Conservation (phyloP, 352 stramenopile species). For the Detonula confervacea region DNA sequence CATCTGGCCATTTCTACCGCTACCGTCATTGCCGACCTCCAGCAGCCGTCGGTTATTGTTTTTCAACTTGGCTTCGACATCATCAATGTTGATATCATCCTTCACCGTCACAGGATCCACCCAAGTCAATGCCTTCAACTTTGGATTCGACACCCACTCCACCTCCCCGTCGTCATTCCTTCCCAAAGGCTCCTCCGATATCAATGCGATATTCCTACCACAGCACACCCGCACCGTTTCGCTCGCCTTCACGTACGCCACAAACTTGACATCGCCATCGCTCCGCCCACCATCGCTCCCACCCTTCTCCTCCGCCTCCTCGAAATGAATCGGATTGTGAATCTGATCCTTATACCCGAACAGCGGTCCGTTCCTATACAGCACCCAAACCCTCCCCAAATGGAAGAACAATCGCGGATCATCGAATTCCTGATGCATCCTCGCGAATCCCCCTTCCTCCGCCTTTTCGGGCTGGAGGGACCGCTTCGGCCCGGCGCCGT, state of each 20-base stretch:
- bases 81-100: slow-evolving; percentile 36
- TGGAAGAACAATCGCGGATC: slow-evolving; percentile 81
- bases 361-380: slow-evolving; percentile 76
- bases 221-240: slow-evolving; percentile 80
- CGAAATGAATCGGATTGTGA: slow-evolving; percentile 79
- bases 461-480: slow-evolving; percentile 11
- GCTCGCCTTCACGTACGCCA: slow-evolving; percentile 68
- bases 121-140: slow-evolving; percentile 76
- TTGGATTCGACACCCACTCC: slow-evolving; percentile 25
- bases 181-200: slow-evolving; percentile 48
- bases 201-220: slow-evolving; percentile 83
- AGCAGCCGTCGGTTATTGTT: slow-evolving; percentile 1
- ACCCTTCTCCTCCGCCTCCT: slow-evolving; percentile 8
- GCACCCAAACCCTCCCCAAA: slow-evolving; percentile 64
- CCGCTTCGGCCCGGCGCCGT: slow-evolving; percentile 40
- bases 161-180: slow-evolving; percentile 5
- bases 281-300: no score
- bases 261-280: slow-evolving; percentile 19
- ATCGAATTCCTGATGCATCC: slow-evolving; percentile 66
- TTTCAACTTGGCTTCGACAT: slow-evolving; percentile 20
- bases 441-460: slow-evolving; percentile 14
- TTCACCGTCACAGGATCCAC: slow-evolving; percentile 80
- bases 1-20: not conserved
- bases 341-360: slow-evolving; percentile 86
- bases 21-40: not conserved